Conservation (phyloP, 306 rosid genomes). For the Adenanthera pavonina region DNA sequence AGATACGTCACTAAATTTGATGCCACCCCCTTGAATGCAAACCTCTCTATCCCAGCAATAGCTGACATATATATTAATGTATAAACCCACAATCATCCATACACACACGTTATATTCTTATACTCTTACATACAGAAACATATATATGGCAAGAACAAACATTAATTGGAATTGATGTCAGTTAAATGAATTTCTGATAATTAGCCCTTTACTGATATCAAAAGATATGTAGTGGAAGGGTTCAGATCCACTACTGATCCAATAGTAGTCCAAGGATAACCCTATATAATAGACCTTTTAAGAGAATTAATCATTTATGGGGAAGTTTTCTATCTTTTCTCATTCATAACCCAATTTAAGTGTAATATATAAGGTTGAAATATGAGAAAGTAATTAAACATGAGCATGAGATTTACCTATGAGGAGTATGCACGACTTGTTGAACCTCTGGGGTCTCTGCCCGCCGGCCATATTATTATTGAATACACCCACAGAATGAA, state of each 20-base stretch:
- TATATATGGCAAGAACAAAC: background rate
- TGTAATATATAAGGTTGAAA: background rate
- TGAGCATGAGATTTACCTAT: slow-evolving; percentile 56
- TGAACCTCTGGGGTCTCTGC: slow-evolving; percentile 51
- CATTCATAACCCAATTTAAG: background rate
- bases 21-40: slow-evolving; percentile 94
- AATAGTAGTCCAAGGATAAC: background rate
- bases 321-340: background rate
- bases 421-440: slow-evolving; percentile 81
- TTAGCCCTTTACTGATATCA: background rate
- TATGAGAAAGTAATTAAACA: slow-evolving; percentile 2
- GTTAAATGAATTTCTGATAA: background rate
- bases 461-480: slow-evolving; percentile 53
- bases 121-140: background rate
- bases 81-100: background rate
- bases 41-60: slow-evolving; percentile 91
- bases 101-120: background rate
- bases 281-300: background rate
- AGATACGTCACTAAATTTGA: slow-evolving; percentile 86
- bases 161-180: background rate
- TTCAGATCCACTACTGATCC: background rate
- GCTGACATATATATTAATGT: slow-evolving; percentile 42
- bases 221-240: background rate
- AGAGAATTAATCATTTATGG: background rate
- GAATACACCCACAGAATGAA: background rate